phyloP scores from a whole-genome alignment of 306 rosid genomes.

The Dalbergia cultrata region DNA sequence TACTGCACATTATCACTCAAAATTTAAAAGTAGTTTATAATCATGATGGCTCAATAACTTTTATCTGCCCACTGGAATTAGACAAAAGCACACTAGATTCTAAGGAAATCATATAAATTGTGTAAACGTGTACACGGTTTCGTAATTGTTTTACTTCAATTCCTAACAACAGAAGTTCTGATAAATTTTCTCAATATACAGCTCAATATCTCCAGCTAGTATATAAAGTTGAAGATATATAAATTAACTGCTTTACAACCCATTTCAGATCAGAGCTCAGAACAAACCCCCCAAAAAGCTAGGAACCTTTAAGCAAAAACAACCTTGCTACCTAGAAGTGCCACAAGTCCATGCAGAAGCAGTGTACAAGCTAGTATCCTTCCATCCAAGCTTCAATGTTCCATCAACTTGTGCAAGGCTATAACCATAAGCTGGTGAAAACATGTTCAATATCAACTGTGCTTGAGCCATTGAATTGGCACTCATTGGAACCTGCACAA shows the following conservation, averaged over 20 bases:
- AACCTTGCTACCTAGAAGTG: constrained; percentile 41
- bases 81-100: constrained; percentile 28
- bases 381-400: constrained; percentile 84
- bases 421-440: constrained; percentile 66
- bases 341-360: constrained; percentile 90
- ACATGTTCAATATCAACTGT: constrained; percentile 83
- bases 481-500: constrained; percentile 77
- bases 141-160: constrained; percentile 8
- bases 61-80: neutral
- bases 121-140: constrained; percentile 11
- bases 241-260: neutral
- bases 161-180: neutral
- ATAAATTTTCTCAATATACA: constrained; percentile 35
- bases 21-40: no score
- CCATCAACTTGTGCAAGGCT: constrained; percentile 84
- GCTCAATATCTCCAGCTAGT: constrained; percentile 21
- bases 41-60: neutral
- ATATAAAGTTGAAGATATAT: neutral
- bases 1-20: no score
- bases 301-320: neutral
- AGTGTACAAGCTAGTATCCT: constrained; percentile 79
- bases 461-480: constrained; percentile 87
- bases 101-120: neutral
- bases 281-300: neutral
- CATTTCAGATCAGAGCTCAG: neutral